phyloP scores from a whole-genome alignment of 2,329 filamentous ascomycete genomes.

The Cordyceps cicadae region DNA sequence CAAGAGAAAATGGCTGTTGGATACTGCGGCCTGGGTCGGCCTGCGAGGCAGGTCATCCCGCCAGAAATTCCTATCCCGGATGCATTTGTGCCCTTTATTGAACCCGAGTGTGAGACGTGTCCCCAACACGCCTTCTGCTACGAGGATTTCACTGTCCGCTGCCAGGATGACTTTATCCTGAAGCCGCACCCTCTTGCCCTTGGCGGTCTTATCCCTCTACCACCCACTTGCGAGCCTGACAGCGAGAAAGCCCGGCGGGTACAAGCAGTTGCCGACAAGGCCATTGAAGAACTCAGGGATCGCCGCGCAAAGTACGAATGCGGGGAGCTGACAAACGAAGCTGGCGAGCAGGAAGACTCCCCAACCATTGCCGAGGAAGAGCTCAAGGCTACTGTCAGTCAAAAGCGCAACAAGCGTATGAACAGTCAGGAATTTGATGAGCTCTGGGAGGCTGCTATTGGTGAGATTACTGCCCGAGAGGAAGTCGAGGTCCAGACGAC shows the following conservation, averaged over 20 bases:
- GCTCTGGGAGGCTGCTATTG: slow-evolving; percentile 67
- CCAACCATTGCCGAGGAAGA: slow-evolving; percentile 59
- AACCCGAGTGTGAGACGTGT: slow-evolving; percentile 82
- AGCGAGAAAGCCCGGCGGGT: slow-evolving; percentile 84
- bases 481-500: slow-evolving; percentile 42
- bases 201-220: slow-evolving; percentile 70
- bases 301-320: slow-evolving; percentile 87
- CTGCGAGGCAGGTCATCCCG: slow-evolving; percentile 44
- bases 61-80: slow-evolving; percentile 54
- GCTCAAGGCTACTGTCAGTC: slow-evolving; percentile 67
- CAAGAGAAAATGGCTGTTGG: slow-evolving; percentile 96
- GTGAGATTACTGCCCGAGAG: slow-evolving; percentile 57
- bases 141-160: slow-evolving; percentile 64
- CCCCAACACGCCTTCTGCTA: slow-evolving; percentile 87
- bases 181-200: slow-evolving; percentile 77
- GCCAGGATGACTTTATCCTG: slow-evolving; percentile 80
- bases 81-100: slow-evolving; percentile 58
- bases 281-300: slow-evolving; percentile 77
- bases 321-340: slow-evolving; percentile 58
- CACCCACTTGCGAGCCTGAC: slow-evolving; percentile 90
- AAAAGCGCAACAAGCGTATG: slow-evolving; percentile 74
- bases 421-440: slow-evolving; percentile 86
- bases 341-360: slow-evolving; percentile 49
- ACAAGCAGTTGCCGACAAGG: slow-evolving; percentile 78
- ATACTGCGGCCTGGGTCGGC: slow-evolving; percentile 78